Evolutionary conservation across 2,329 filamentous ascomycete genomes (phyloP).

Genomic region (Penicillium sp.): DNA sequence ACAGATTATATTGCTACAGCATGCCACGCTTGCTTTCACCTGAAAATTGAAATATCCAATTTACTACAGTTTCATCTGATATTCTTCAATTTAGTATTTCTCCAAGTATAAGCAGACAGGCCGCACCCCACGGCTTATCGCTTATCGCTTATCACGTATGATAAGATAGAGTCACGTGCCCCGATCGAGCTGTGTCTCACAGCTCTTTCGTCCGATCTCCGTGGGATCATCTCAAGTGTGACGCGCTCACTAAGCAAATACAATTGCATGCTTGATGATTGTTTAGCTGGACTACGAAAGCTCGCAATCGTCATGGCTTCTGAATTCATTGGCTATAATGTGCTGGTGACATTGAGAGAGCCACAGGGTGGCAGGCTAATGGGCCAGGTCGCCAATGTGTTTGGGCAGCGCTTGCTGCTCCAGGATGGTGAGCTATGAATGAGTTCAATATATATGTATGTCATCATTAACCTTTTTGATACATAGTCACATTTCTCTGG

Average conservation of each 20-base stretch:
- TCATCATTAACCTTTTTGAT: conserved; percentile 11
- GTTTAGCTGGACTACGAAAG: neutral
- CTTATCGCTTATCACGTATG: conserved; percentile 18
- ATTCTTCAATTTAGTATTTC: no score
- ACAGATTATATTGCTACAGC: no score
- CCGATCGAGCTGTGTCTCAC: conserved; percentile 12
- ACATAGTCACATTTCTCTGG: conserved; percentile 41
- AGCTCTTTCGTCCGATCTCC: conserved; percentile 15
- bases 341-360: conserved; percentile 61
- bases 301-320: conserved; percentile 48
- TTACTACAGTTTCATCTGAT: no score
- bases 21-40: no score
- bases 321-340: conserved; percentile 66
- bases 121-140: neutral
- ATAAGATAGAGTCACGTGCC: conserved; percentile 21
- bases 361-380: conserved; percentile 57
- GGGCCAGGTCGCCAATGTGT: conserved; percentile 62
- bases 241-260: neutral
- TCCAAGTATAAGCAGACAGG: no score
- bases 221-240: conserved; percentile 2
- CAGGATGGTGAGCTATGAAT: conserved; percentile 54
- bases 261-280: neutral
- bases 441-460: neutral
- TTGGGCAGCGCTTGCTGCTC: conserved; percentile 60
- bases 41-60: no score